Conservation (phyloP, 2,329 filamentous ascomycete species). For the Amauroascus niger region DNA sequence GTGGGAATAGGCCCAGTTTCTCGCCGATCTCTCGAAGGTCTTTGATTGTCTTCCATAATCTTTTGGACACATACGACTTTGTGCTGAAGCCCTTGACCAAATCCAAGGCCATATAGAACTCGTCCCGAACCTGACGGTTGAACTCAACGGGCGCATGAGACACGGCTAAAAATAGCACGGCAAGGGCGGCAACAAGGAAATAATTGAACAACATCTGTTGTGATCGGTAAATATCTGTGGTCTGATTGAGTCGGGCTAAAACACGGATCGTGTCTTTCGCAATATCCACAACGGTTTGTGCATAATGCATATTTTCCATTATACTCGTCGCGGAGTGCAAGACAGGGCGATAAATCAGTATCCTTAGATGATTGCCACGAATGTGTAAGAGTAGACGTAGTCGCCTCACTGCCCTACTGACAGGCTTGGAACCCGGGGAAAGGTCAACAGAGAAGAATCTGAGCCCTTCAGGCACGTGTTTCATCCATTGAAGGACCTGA, state of each 20-base stretch:
- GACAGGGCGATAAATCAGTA: conserved; percentile 77
- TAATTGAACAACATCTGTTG: conserved; percentile 59
- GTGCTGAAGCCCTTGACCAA: conserved; percentile 53
- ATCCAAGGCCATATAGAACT: conserved; percentile 58
- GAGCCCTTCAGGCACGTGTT: conserved; percentile 55
- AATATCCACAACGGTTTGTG: conserved; percentile 57
- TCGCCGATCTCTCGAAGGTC: conserved; percentile 55
- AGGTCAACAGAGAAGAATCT: conserved; percentile 52
- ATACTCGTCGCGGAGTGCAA: conserved; percentile 79
- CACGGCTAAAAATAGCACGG: conserved; percentile 55
- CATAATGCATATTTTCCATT: conserved; percentile 61
- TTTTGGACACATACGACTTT: conserved; percentile 52
- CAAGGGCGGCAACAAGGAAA: conserved; percentile 55
- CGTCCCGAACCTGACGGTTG: conserved; percentile 51
- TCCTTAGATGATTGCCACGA: conserved; percentile 80
- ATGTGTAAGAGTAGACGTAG: conserved; percentile 77
- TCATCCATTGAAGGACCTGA: conserved; percentile 80
- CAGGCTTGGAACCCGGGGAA: conserved; percentile 38
- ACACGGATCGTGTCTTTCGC: conserved; percentile 57
- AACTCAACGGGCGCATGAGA: conserved; percentile 55
- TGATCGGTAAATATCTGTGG: conserved; percentile 52
- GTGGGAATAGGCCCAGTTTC: conserved; percentile 46
- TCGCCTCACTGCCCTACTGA: conserved; percentile 58
- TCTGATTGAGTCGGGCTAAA: conserved; percentile 52
- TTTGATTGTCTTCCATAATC: conserved; percentile 55